Conservation (phyloP, 768 basidiomycete species). For the Leccinum uliginosum region DNA sequence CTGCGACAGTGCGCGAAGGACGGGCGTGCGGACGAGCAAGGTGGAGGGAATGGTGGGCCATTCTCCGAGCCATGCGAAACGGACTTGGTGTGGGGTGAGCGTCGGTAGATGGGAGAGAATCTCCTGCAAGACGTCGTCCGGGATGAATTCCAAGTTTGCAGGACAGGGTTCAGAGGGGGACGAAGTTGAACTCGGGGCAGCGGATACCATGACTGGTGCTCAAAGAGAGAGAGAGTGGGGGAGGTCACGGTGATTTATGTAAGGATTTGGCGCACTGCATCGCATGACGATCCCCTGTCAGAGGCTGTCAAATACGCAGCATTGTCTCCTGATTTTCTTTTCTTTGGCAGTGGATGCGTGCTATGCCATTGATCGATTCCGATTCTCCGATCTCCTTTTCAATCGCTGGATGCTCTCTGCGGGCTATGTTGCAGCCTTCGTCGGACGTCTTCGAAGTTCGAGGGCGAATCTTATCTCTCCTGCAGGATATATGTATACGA, state of each 20-base stretch:
- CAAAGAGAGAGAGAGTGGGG: too few relatives aligned
- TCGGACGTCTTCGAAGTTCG: neutral
- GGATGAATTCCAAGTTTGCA: constrained; percentile 3
- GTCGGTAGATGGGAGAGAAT: constrained; percentile 11
- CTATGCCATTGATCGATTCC: too few relatives aligned
- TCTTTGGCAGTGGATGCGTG: neutral
- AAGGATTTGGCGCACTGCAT: neutral
- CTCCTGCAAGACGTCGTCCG: constrained; percentile 12
- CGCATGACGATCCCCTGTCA: neutral
- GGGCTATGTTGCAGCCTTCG: neutral
- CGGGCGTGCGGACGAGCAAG: neutral
- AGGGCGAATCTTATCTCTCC: neutral
- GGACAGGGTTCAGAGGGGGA: neutral
- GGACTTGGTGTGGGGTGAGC: neutral
- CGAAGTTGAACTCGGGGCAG: neutral
- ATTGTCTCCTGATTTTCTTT: neutral
- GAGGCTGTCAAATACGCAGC: neutral
- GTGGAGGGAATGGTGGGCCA: neutral
- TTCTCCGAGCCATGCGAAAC: neutral
- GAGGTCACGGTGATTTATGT: too few relatives aligned
- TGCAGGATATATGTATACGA: neutral
- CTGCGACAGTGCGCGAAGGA: constrained; percentile 5
- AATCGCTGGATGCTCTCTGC: neutral
- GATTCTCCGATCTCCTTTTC: too few relatives aligned
- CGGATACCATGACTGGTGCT: neutral